A percentile compares a stretch with the other conserved stretches of the same genome.
Conservation (phyloP, 2,329 filamentous ascomycete genomes). For the Orbilia ellipsospora region DNA sequence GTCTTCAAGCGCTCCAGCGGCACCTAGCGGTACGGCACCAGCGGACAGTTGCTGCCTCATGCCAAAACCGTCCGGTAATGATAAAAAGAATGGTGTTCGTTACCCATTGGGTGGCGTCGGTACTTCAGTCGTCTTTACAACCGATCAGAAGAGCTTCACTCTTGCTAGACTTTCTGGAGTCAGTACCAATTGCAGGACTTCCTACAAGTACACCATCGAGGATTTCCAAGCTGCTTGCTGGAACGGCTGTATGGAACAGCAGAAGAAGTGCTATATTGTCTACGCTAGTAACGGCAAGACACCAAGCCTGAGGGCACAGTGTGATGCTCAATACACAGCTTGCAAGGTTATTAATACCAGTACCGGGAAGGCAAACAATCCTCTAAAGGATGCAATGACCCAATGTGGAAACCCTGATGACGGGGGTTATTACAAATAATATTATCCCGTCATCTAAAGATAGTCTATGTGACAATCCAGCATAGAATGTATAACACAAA, state of each 20-base stretch:
- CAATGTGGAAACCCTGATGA: too few relatives aligned
- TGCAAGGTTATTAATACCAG: neutral
- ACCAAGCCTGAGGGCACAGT: neutral
- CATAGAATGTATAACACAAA: too few relatives aligned
- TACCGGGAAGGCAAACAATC: too few relatives aligned
- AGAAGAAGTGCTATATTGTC: neutral
- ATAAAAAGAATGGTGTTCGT: neutral
- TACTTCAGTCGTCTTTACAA: neutral
- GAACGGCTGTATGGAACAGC: constrained; percentile 13
- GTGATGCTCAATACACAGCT: neutral
- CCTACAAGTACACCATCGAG: neutral
- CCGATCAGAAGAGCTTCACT: neutral
- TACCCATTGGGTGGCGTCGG: constrained; percentile 11
- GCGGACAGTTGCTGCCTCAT: neutral
- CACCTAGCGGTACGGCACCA: neutral
- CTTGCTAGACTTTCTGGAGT: neutral
- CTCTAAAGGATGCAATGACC: too few relatives aligned
- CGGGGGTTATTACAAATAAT: too few relatives aligned
- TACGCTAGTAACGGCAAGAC: constrained; percentile 2
- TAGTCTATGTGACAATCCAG: too few relatives aligned
- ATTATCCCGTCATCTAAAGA: too few relatives aligned
- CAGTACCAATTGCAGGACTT: neutral
- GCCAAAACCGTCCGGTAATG: neutral
- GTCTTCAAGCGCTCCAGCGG: too few relatives aligned
- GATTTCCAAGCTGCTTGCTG: constrained; percentile 1